These are phyloP conservation scores for Phoenix dactylifera DNA, from an alignment of 176 grass and related monocot species.

Conservation along the genomic window DNA sequence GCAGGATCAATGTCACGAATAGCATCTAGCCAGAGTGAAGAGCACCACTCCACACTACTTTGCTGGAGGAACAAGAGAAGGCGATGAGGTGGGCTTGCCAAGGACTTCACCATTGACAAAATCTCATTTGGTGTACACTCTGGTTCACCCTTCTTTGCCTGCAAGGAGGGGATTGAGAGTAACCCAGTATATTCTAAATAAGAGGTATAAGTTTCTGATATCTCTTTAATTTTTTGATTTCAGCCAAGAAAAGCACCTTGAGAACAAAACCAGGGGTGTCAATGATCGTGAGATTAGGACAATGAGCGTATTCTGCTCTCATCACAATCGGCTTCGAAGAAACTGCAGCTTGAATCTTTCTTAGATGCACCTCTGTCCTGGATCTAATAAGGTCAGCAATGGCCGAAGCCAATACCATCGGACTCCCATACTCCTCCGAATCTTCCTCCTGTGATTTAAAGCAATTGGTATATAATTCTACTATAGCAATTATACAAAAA, in stretches of 20 bases:
- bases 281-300: constrained; percentile 98
- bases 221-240: neutral
- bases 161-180: constrained; percentile 1
- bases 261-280: constrained; percentile 97
- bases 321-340: constrained; percentile 95
- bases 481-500: neutral
- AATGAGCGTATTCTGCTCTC: constrained; percentile 94
- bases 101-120: constrained; percentile 76
- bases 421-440: constrained; percentile 85
- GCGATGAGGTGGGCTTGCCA: constrained; percentile 84
- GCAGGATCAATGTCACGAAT: constrained; percentile 83
- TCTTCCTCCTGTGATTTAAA: constrained; percentile 68
- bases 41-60: constrained; percentile 98
- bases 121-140: constrained; percentile 83
- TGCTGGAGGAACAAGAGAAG: constrained; percentile 95
- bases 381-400: constrained; percentile 87
- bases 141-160: constrained; percentile 96
- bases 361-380: constrained; percentile 70
- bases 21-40: constrained; percentile 83
- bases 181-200: constrained; percentile 1
- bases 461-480: neutral
- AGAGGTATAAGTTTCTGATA: neutral
- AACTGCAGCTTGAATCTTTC: constrained; percentile 64
- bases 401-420: constrained; percentile 52
- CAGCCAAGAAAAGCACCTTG: constrained; percentile 32